Evolutionary conservation across 169 alveolate genomes (phyloP).

Genomic region (Plasmodium reichenowi): DNA sequence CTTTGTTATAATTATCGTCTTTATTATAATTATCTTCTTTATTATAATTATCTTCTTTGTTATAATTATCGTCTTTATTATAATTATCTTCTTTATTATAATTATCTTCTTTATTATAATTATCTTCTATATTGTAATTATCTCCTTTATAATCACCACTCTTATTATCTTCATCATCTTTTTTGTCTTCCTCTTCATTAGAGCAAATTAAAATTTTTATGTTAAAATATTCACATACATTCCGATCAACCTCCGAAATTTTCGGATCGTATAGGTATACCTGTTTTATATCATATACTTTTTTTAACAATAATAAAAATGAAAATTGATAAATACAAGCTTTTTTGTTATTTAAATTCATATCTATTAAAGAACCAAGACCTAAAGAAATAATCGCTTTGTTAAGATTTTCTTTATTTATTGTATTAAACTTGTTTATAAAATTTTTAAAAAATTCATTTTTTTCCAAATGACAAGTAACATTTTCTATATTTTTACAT

Average conservation of each 20-base stretch:
- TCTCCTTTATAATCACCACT: neutral
- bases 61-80: neutral
- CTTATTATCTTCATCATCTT: neutral
- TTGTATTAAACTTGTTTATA: conserved; percentile 8
- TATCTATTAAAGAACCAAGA: conserved; percentile 38
- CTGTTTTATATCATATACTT: conserved; percentile 9
- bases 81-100: neutral
- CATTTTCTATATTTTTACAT: conserved; percentile 29
- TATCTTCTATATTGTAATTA: neutral
- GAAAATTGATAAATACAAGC: conserved; percentile 48
- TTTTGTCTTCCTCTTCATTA: neutral
- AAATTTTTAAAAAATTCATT: conserved; percentile 39
- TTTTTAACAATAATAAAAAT: conserved; percentile 21
- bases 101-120: neutral
- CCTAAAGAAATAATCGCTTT: conserved; percentile 39
- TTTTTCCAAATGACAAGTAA: conserved; percentile 27
- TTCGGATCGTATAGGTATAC: conserved; percentile 56
- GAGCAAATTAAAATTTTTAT: conserved; percentile 3
- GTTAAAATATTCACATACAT: conserved; percentile 1
- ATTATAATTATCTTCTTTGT: neutral
- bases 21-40: too few relatives aligned
- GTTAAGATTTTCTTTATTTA: neutral
- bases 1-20: too few relatives aligned
- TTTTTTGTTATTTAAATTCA: conserved; percentile 23
- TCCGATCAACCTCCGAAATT: conserved; percentile 16